Evolutionary conservation across 1,284 basidiomycete genomes (phyloP), one percentile per base, ranked within the genome.

Genomic region (Cutaneotrichosporon mucoides): DNA sequence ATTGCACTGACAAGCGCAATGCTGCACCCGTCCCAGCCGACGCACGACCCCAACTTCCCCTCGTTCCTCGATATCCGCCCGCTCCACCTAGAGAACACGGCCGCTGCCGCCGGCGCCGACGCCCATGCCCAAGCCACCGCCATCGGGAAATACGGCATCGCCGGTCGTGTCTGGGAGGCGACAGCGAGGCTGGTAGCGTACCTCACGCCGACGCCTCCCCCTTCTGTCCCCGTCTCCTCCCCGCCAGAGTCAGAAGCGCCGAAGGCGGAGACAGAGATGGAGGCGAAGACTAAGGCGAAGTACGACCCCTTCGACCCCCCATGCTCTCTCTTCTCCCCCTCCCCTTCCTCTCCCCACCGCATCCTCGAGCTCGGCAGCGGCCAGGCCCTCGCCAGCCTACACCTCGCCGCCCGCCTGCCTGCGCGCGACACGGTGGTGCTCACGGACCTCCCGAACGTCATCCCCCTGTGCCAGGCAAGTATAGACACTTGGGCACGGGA

Each of bases 91-190:
- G 42, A 34, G 12, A 55, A 61, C 55, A 56, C 58, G 2, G 59
- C 56, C 43, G 53, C 58, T 5, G 48, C 62, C 9, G 53, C 44
- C 15, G 53, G 42, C 24, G 49, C 57, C 3, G 66, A 69, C 24
- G 59, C 59, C 41, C 55, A 61, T n/a, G 68, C 66, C 34, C 69
- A 73, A 52, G 55, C 47, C 38, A 66, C 65, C 44, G 71, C 67
- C 7, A 78, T 78, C 35, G 62, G 53, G 24, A 55, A 57, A 51
- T 78, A 76, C 62, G 76, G 76, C 6, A 78, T 78, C 50, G 76
- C 76, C 4, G 76, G 76, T 2, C 59, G 75, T 13, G 68, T 78
- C 2, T 78, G 76, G 76, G 76, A 78, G 59, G 76, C 75, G 4
- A 68, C 63, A 6, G 63, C 62, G 44, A 68, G 70, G 11, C 58